Evolutionary conservation across 345 rosid species (phyloP).

Genomic region (Sonneratia caseolaris): DNA sequence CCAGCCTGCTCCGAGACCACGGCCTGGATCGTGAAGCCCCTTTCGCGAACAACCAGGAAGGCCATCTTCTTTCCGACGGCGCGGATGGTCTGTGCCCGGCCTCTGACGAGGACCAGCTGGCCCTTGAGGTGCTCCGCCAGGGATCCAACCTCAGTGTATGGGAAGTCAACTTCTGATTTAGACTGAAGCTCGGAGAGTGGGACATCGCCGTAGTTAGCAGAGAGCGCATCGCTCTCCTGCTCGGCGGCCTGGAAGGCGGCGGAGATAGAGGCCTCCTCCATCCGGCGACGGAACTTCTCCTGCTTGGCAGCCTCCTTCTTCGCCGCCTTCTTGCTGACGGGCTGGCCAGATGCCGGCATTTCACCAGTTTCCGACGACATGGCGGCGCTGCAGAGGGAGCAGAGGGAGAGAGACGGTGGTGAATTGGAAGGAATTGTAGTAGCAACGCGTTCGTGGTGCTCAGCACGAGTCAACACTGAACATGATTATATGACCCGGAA

Average conservation of each 20-base stretch:
- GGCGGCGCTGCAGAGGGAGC: neutral
- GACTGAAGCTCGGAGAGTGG: conserved; percentile 54
- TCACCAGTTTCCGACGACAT: conserved; percentile 11
- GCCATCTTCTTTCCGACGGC: conserved; percentile 44
- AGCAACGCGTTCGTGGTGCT: too few relatives aligned
- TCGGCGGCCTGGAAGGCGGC: conserved; percentile 21
- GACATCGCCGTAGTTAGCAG: conserved; percentile 54
- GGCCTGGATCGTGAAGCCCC: conserved; percentile 67
- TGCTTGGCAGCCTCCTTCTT: conserved; percentile 77
- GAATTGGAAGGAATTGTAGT: neutral
- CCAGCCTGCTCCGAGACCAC: conserved; percentile 40
- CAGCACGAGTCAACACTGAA: too few relatives aligned
- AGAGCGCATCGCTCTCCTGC: conserved; percentile 32
- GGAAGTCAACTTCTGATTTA: conserved; percentile 21
- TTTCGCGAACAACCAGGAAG: conserved; percentile 55
- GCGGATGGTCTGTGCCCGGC: conserved; percentile 49
- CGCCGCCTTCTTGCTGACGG: conserved; percentile 66
- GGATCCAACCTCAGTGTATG: conserved; percentile 38
- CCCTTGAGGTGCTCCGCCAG: conserved; percentile 35
- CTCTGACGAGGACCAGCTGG: conserved; percentile 45
- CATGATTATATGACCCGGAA: too few relatives aligned
- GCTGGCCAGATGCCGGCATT: conserved; percentile 8
- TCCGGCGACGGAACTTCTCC: conserved; percentile 65
- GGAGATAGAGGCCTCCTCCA: conserved; percentile 31
- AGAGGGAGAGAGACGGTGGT: neutral